Conservation (phyloP, 2,329 filamentous ascomycete genomes). For the Diaporthe sp. region DNA sequence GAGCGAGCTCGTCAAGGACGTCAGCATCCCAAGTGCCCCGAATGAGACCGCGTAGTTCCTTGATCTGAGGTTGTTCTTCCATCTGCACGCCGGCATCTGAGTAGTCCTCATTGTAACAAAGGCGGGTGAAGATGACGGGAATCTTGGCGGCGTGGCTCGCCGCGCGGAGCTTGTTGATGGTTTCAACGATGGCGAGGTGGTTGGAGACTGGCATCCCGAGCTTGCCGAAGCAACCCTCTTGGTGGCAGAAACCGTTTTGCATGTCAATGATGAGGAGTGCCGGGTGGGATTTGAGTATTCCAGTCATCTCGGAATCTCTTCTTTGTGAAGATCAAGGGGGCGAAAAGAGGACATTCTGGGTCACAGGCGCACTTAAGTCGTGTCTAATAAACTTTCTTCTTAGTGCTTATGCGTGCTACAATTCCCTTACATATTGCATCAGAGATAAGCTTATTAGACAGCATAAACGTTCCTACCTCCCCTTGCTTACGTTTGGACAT, state of each 20-base stretch:
- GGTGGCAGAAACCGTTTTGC: conserved; percentile 3
- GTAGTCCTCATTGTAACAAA: conserved; percentile 9
- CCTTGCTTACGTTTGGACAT: too few species aligned
- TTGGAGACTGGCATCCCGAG: conserved; percentile 9
- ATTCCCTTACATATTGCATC: neutral
- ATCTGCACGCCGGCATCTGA: conserved; percentile 5
- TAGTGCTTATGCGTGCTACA: neutral
- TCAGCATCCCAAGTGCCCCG: neutral
- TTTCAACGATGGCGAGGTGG: conserved; percentile 8
- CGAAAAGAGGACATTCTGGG: neutral
- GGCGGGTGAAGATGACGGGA: conserved; percentile 4
- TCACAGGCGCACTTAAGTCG: neutral
- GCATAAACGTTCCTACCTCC: too few species aligned
- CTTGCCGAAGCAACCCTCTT: neutral
- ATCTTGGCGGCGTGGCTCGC: conserved; percentile 6
- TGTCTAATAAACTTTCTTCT: neutral
- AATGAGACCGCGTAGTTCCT: neutral
- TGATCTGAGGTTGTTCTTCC: neutral
- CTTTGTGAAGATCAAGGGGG: neutral
- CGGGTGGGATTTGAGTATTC: neutral
- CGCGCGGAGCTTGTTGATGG: conserved; percentile 16
- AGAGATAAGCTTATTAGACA: too few species aligned
- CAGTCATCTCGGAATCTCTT: neutral
- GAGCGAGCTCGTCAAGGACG: neutral
- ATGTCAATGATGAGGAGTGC: neutral